These are phyloP conservation scores for Penicillium sp. DNA, from an alignment of 2,329 filamentous ascomycete species.

Conservation along the genomic window DNA sequence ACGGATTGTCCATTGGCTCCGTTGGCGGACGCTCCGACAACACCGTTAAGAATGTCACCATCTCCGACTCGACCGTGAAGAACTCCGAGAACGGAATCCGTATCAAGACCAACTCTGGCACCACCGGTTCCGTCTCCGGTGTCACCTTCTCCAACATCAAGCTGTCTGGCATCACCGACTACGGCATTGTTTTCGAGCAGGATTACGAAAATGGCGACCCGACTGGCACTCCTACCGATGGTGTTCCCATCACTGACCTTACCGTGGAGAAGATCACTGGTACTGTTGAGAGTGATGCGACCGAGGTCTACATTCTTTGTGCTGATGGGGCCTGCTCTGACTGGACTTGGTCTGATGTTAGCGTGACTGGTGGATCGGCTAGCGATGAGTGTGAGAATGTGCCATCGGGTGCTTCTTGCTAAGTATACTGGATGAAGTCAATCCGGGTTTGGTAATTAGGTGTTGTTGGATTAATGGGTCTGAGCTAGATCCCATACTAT, in stretches of 20 bases:
- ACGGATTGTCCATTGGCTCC: conserved; percentile 59
- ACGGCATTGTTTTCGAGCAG: conserved; percentile 57
- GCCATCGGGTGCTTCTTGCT: conserved; percentile 39
- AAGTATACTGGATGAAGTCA: not conserved
- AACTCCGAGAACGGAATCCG: conserved; percentile 14
- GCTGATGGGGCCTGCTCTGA: conserved; percentile 52
- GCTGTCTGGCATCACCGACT: conserved; percentile 52
- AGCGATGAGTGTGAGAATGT: conserved; percentile 44
- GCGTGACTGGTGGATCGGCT: conserved; percentile 53
- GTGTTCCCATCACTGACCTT: conserved; percentile 43
- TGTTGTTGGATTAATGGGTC: not conserved
- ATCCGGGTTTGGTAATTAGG: not conserved
- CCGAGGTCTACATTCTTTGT: conserved; percentile 56
- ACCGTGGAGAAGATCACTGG: conserved; percentile 39
- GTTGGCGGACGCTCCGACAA: conserved; percentile 60
- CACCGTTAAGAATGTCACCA: conserved; percentile 51
- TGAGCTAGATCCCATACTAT: not conserved
- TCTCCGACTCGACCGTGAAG: conserved; percentile 7
- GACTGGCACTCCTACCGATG: conserved; percentile 39
- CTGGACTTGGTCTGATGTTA: conserved; percentile 56
- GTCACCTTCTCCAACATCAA: conserved; percentile 57
- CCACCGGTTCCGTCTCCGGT: conserved; percentile 53
- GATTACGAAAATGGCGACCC: conserved; percentile 55
- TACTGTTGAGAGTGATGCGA: conserved; percentile 34
- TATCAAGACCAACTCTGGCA: conserved; percentile 54